Conservation (phyloP, 306 rosid species). For the Cyamopsis tetragonoloba region DNA sequence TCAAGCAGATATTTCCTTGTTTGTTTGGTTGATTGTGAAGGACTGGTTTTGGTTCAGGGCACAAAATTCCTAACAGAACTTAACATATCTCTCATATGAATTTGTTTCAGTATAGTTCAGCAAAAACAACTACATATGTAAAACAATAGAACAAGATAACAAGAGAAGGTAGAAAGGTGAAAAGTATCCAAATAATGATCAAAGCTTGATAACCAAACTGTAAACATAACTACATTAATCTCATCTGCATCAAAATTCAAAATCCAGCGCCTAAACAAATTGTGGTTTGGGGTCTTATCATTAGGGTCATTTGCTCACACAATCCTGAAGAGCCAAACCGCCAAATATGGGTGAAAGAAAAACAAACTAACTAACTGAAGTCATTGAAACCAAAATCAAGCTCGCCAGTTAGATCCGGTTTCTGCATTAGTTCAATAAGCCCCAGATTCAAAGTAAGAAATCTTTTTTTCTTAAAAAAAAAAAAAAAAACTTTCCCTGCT, state of each 20-base stretch:
- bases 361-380: background rate
- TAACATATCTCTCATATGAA: background rate
- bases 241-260: background rate
- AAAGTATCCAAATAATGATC: background rate
- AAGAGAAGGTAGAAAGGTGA: too few species aligned
- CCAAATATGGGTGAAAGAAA: background rate
- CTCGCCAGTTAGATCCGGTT: background rate
- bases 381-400: background rate
- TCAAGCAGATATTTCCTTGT: background rate
- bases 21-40: background rate
- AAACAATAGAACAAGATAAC: background rate
- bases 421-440: background rate
- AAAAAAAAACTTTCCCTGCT: background rate
- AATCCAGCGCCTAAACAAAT: background rate
- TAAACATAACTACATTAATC: background rate
- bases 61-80: background rate
- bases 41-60: background rate
- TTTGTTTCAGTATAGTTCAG: background rate
- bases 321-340: background rate
- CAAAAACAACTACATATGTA: too few species aligned
- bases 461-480: too few species aligned
- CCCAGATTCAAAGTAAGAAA: slow-evolving; percentile 1
- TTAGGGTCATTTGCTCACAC: background rate
- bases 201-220: background rate
- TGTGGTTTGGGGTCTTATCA: background rate